These are phyloP conservation scores for Microbotryum silenes-acaulis DNA, from an alignment of 1,284 basidiomycete genomes.

Conservation along the genomic window DNA sequence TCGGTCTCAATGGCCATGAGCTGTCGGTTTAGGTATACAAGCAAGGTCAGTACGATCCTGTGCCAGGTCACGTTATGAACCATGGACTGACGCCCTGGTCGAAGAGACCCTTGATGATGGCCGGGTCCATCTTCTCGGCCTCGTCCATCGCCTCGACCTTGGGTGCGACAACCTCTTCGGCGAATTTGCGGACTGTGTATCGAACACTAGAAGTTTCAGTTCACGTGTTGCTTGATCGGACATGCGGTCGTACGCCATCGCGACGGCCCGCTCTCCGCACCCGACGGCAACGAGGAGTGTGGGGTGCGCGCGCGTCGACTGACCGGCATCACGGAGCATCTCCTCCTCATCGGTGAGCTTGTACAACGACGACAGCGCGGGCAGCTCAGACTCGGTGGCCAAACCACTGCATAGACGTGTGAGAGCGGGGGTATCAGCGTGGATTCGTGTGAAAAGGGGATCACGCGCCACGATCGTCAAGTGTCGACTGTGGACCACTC, in stretches of 20 bases:
- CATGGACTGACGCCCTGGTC: conserved; percentile 73
- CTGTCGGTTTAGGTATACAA: conserved; percentile 43
- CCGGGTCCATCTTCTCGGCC: conserved; percentile 87
- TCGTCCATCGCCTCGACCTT: conserved; percentile 97
- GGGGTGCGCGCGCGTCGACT: conserved; percentile 21
- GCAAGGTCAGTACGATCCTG: neutral
- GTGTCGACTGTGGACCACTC: no score
- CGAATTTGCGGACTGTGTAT: conserved; percentile 70
- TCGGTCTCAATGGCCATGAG: conserved; percentile 96
- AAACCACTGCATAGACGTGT: neutral
- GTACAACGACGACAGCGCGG: conserved; percentile 47
- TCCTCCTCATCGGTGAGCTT: conserved; percentile 84
- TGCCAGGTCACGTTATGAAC: conserved; percentile 15
- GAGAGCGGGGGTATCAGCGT: no score
- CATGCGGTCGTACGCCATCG: neutral
- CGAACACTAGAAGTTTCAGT: neutral
- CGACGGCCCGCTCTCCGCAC: neutral
- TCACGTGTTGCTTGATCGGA: neutral
- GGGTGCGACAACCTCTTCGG: conserved; percentile 78
- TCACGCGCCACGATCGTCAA: no score
- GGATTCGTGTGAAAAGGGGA: no score
- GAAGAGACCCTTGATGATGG: conserved; percentile 80
- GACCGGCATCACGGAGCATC: conserved; percentile 81
- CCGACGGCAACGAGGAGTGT: neutral
- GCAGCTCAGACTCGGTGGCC: neutral